Percentiles rank a stretch among this genome's conserved stretches.
Evolutionary conservation across 345 rosid genomes (phyloP).

Genomic region (Sonneratia caseolaris): DNA sequence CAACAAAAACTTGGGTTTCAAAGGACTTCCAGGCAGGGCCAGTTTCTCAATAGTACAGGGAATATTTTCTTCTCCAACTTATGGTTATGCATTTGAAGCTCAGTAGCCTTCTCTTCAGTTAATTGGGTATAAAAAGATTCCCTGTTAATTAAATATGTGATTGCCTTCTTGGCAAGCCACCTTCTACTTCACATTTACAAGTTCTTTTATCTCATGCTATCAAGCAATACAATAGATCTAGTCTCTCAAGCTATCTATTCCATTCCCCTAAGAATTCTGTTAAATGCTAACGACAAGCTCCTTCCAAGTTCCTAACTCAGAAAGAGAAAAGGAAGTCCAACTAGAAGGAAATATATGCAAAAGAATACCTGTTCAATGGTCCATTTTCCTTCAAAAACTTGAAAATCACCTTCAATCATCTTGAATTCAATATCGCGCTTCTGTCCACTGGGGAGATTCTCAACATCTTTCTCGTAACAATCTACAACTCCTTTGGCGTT

Average conservation of each 20-base stretch:
- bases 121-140: background rate
- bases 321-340: background rate
- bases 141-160: too few species aligned
- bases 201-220: background rate
- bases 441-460: slow-evolving; percentile 36
- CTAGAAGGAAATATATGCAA: background rate
- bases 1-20: background rate
- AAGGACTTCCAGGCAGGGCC: background rate
- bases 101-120: background rate
- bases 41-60: background rate
- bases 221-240: background rate
- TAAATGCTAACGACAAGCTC: background rate
- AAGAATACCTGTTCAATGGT: slow-evolving; percentile 67
- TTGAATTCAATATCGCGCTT: slow-evolving; percentile 83
- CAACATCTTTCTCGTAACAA: slow-evolving; percentile 77
- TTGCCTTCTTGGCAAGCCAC: background rate
- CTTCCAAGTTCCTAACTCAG: background rate
- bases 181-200: background rate
- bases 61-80: background rate
- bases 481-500: slow-evolving; percentile 80
- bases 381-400: slow-evolving; percentile 84
- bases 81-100: background rate
- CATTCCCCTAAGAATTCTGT: background rate
- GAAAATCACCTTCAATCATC: slow-evolving; percentile 93
- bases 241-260: background rate